Conservation (phyloP, 495 filamentous ascomycete genomes). For the Astrothelium subdiscretum region DNA sequence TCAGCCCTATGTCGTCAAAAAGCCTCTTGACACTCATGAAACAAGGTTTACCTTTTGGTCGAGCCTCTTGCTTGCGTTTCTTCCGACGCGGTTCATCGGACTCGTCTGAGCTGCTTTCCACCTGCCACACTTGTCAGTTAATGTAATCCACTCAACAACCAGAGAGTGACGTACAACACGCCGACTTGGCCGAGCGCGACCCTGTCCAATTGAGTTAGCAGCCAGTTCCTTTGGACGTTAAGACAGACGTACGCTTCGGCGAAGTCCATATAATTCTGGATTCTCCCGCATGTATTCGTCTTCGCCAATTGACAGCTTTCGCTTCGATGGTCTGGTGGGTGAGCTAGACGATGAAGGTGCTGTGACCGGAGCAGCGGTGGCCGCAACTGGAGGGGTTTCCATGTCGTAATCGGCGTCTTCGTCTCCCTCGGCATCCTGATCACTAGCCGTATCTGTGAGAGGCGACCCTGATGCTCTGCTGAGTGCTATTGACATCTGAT, state of each 20-base stretch:
- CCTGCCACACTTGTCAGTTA: constrained; percentile 33
- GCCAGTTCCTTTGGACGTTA: not conserved
- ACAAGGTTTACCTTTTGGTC: constrained; percentile 25
- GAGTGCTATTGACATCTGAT: constrained; percentile 24
- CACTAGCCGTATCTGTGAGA: constrained; percentile 35
- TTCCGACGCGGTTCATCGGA: constrained; percentile 39
- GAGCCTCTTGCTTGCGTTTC: constrained; percentile 29
- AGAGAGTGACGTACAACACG: constrained; percentile 31
- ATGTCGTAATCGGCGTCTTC: constrained; percentile 72
- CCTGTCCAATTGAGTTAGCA: constrained; percentile 32
- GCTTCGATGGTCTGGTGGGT: constrained; percentile 40
- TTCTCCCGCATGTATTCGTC: constrained; percentile 81
- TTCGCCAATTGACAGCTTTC: constrained; percentile 58
- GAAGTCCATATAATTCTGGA: constrained; percentile 89
- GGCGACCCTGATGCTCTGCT: constrained; percentile 12
- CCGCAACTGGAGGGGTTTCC: constrained; percentile 40
- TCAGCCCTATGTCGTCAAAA: not conserved
- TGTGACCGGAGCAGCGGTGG: constrained; percentile 18
- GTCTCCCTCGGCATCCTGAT: constrained; percentile 55
- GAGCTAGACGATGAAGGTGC: constrained; percentile 18
- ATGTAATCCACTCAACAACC: not conserved
- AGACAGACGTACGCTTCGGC: constrained; percentile 63
- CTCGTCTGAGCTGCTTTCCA: constrained; percentile 63
- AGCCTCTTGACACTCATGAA: not conserved
- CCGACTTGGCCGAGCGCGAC: constrained; percentile 43